These are phyloP conservation scores for Climacium dendroides DNA, from an alignment of 225 moss, liverwort and hornwort genomes.

Conservation along the genomic window DNA sequence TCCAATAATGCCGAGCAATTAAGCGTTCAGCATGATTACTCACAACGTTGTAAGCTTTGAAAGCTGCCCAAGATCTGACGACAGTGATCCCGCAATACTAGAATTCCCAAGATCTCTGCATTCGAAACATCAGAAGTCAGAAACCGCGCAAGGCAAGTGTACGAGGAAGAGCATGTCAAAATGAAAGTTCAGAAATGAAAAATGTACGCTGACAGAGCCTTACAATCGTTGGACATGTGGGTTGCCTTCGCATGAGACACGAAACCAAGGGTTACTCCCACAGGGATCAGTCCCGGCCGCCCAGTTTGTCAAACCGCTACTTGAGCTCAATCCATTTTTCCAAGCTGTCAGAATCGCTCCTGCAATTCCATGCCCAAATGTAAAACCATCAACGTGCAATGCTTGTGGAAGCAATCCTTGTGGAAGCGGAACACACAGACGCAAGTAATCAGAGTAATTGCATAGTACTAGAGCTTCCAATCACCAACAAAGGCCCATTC, in stretches of 20 bases:
- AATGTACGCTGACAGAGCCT: neutral
- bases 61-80: neutral
- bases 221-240: neutral
- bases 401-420: neutral
- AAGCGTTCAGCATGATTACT: neutral
- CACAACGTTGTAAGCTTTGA: neutral
- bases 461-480: neutral
- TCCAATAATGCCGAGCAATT: neutral
- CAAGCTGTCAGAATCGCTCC: neutral
- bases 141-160: neutral
- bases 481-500: neutral
- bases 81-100: neutral
- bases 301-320: neutral
- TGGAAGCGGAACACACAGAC: neutral
- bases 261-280: constrained; percentile 12
- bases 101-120: constrained; percentile 17
- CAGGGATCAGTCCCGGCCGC: neutral
- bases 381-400: neutral
- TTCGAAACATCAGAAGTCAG: neutral
- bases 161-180: neutral
- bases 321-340: neutral
- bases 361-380: neutral
- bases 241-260: neutral
- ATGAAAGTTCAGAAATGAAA: neutral
- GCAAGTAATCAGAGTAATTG: neutral